Evolutionary conservation across 306 rosid genomes (phyloP).

Genomic region (Quercus engelmannii): DNA sequence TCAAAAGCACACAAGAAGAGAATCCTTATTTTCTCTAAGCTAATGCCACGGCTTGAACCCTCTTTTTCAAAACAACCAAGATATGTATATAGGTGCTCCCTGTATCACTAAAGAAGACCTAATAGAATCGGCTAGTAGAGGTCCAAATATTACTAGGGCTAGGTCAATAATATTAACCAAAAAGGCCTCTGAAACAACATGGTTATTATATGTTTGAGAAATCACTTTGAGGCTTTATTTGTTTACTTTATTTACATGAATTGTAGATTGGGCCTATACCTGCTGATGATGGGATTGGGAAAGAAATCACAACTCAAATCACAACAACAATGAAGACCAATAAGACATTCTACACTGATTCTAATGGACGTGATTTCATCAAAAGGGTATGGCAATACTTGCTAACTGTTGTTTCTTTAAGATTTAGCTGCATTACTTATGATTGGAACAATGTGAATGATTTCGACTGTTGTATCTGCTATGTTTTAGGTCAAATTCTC

Average conservation of each 20-base stretch:
- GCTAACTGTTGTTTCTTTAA: background rate
- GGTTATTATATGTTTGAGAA: background rate
- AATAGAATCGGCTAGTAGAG: too few relatives aligned
- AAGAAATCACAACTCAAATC: slow-evolving; percentile 72
- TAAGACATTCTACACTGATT: slow-evolving; percentile 86
- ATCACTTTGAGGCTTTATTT: background rate
- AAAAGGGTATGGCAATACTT: slow-evolving; percentile 52
- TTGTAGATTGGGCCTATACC: slow-evolving; percentile 93
- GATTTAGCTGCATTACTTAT: background rate
- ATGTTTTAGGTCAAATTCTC: background rate
- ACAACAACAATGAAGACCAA: slow-evolving; percentile 54
- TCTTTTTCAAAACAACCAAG: too few relatives aligned
- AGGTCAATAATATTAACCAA: too few relatives aligned
- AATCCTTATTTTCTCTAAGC: too few relatives aligned
- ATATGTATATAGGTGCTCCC: too few relatives aligned
- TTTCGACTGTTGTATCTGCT: background rate
- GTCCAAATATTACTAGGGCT: too few relatives aligned
- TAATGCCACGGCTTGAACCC: too few relatives aligned
- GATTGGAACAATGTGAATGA: background rate
- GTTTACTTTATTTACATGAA: background rate
- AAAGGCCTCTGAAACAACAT: too few relatives aligned
- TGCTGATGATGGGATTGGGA: slow-evolving; percentile 69
- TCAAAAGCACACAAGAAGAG: too few relatives aligned
- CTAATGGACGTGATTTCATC: slow-evolving; percentile 91
- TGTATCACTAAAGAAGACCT: too few relatives aligned